These are phyloP conservation scores for Hyaloscypha finlandica DNA, from an alignment of 495 filamentous ascomycete species.

Conservation along the genomic window DNA sequence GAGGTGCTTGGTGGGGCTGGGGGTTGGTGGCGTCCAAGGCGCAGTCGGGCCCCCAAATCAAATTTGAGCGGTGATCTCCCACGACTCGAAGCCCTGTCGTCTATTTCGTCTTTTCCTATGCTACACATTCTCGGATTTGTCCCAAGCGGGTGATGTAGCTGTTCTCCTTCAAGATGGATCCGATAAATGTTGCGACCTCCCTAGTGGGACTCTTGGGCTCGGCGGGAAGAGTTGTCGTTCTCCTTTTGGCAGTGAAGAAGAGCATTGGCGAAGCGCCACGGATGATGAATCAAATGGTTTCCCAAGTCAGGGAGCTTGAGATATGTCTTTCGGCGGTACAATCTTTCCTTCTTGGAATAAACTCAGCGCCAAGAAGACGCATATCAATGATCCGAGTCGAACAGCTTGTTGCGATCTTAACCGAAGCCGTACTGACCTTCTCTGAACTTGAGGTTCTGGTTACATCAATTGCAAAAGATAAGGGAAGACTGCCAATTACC, in stretches of 20 bases:
- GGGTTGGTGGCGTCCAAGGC: not conserved
- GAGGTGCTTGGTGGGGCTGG: not conserved
- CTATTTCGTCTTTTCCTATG: not conserved
- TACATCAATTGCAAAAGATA: not conserved
- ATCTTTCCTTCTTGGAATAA: slow-evolving; percentile 5
- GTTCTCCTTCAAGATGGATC: slow-evolving; percentile 23
- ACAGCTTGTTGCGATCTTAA: slow-evolving; percentile 53
- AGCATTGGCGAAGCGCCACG: not conserved
- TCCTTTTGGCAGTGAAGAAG: slow-evolving; percentile 4
- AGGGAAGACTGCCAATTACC: not conserved
- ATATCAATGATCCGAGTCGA: slow-evolving; percentile 34
- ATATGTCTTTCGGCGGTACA: slow-evolving; percentile 4
- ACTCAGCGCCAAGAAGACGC: not conserved
- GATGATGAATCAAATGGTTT: not conserved
- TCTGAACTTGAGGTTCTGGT: slow-evolving; percentile 13
- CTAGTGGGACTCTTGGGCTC: slow-evolving; percentile 30
- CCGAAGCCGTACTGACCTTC: slow-evolving; percentile 51
- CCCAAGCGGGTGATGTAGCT: not conserved
- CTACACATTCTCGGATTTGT: not conserved
- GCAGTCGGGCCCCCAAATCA: not conserved
- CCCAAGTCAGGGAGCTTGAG: not conserved
- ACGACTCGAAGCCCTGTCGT: not conserved
- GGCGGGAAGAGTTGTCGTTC: slow-evolving; percentile 8
- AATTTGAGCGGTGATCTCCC: not conserved
- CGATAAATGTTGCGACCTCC: slow-evolving; percentile 31